These are phyloP conservation scores for Boeremia lycopersici DNA, from an alignment of 2,329 filamentous ascomycete species.

Conservation along the genomic window DNA sequence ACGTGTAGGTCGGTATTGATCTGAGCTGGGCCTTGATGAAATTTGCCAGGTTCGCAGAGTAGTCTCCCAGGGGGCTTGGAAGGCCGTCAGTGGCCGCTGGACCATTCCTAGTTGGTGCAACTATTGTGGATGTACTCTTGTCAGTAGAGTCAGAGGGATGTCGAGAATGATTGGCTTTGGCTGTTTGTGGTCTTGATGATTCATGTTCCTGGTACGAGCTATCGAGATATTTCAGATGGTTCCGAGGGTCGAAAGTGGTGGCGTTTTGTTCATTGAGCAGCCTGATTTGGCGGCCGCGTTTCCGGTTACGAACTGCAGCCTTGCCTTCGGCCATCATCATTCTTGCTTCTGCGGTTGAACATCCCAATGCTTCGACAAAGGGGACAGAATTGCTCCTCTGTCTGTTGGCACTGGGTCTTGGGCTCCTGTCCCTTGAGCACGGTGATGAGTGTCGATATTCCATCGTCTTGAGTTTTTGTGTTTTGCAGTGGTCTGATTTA, in stretches of 20 bases:
- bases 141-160: constrained; percentile 41
- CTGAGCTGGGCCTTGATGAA: constrained; percentile 44
- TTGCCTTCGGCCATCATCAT: constrained; percentile 44
- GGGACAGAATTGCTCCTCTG: constrained; percentile 46
- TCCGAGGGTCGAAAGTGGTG: constrained; percentile 33
- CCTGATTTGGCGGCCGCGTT: constrained; percentile 31
- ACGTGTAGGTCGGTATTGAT: constrained; percentile 43
- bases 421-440: constrained; percentile 21
- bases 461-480: constrained; percentile 23
- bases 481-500: constrained; percentile 20
- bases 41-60: constrained; percentile 45
- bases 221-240: constrained; percentile 41
- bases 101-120: constrained; percentile 17
- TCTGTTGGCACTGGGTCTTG: constrained; percentile 32
- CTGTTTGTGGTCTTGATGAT: constrained; percentile 14
- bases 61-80: constrained; percentile 36
- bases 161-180: constrained; percentile 29
- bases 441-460: constrained; percentile 35
- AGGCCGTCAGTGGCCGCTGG: constrained; percentile 8
- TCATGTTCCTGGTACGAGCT: constrained; percentile 20
- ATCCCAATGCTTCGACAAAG: constrained; percentile 42
- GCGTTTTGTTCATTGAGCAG: constrained; percentile 26
- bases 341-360: constrained; percentile 44
- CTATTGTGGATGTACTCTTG: constrained; percentile 37
- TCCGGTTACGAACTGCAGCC: constrained; percentile 42